Evolutionary conservation across 2,329 filamentous ascomycete species (phyloP), one percentile per base, ranked within the genome.

Genomic region (Ciborinia camelliae): DNA sequence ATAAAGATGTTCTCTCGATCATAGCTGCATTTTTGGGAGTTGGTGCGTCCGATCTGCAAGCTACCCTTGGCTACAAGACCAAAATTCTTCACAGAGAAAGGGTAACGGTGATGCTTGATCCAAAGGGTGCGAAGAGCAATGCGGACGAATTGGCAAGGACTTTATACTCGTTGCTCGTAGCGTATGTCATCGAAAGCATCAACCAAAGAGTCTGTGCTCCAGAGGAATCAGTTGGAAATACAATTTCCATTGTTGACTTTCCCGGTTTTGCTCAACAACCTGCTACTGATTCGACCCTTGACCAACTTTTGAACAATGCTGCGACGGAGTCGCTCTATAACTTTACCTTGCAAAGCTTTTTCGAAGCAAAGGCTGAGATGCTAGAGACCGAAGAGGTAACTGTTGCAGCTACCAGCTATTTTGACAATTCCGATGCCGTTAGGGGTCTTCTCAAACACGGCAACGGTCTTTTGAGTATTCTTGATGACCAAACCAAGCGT

Each of bases 81-180:
- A 97, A 96, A 82, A 97, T 95, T 71, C 89, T 99, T 64, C 91
- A 96, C 74, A 90, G 92, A 68, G 95, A 99, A 81, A 89, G 95
- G 63, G 95, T 99, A n/a, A 99, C 95, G 0, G 91, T 99, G 69
- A 96, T 99, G 93, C 84, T 99, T 41, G 95, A 99, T 74, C 91
- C 94, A 8, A 88, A 87, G 65, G 95, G 95, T 47, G 95, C 95
- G 53, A 89, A 92, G 59, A 89, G 87, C 47, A 97, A 97, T 71
- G 95, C 95, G 20, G 93, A 98, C 74, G 95, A 98, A 77, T 85
- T 99, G 57, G 93, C 95, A 5, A 86, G 94, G 60, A 97, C 94
- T 0, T 81, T 99, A 0, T 99, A 99, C 79, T 94, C 93, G 6
- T 86, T 99, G 10, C 82, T 99, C 8, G 94, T 98, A 18, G 92